Base-by-base conservation (phyloP, 768 basidiomycete species). In the Gautieria morchelliformis region DNA sequence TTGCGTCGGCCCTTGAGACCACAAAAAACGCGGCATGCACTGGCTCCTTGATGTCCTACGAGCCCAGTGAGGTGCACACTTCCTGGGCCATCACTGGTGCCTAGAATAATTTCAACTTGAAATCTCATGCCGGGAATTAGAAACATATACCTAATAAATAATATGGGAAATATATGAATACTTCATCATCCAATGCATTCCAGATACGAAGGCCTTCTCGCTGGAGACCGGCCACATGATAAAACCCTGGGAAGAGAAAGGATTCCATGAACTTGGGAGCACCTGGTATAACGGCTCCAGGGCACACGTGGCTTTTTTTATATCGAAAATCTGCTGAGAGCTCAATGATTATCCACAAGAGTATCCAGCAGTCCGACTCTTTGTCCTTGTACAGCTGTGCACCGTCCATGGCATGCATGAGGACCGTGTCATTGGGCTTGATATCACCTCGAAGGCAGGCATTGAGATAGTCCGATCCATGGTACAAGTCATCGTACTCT, bases 321-420 rank as follows among this genome's bases (percentile, higher is more conserved):
- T 74, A 75, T 5, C 69, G 64, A 8, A 56, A 30, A 11, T 66
- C 55, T 0, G 70, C 71, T 6, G 55, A 32, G 7, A 65, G 62
- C 53, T 74, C 64, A 5, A 65, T 40, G 8, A 73, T 52, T 17
- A 52, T 55, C 74, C 75, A 77, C 9, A 77, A 70, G 24, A 55
- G 67, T 4, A 77, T 72, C 75, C 74, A 75, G 22, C 66, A 69
- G 50, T 77, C 74, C 0, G 75, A 78, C 33, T 63, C 57, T 61
- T 76, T 77, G 59, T 66, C 66, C n/a, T 61, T 61, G 54, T 75
- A 77, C 0, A 78, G 68, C 58, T 78, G 75, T 0, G 72, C 72
- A 6, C 76, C 71, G 60, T 77, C 74, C 0, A 74, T 59, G 0
- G 72, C 72, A 8, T 73, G 56, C 44, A 69, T 58, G 0, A 78